Conservation (phyloP, 805 yeast species). For the Saccharomycopsis javanensis region DNA sequence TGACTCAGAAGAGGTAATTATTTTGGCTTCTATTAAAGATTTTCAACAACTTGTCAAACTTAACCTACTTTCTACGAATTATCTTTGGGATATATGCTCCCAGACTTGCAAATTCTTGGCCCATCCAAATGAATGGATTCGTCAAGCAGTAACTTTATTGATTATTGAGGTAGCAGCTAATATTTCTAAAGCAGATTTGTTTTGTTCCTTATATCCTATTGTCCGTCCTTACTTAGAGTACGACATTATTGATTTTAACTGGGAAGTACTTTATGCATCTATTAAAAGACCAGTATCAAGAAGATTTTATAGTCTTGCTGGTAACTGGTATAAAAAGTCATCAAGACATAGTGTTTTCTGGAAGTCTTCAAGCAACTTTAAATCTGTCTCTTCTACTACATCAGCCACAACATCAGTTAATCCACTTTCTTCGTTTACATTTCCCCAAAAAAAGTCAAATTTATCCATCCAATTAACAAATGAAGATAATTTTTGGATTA, state of each 20-base stretch:
- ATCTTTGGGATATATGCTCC: conserved; percentile 45
- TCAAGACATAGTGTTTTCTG: conserved; percentile 9
- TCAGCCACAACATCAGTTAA: conserved; percentile 3
- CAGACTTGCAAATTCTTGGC: conserved; percentile 48
- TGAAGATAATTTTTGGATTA: conserved; percentile 67
- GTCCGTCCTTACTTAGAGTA: conserved; percentile 67
- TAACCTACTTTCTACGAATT: conserved; percentile 43
- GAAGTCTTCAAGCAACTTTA: background rate
- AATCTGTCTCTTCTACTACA: background rate
- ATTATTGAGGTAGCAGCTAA: conserved; percentile 53
- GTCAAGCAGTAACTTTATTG: conserved; percentile 56
- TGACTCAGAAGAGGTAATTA: conserved; percentile 78
- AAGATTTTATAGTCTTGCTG: conserved; percentile 50
- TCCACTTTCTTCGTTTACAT: background rate
- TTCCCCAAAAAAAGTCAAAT: background rate
- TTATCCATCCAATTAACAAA: conserved; percentile 42
- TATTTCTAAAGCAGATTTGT: conserved; percentile 65
- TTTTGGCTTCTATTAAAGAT: conserved; percentile 53
- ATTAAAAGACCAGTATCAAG: conserved; percentile 59
- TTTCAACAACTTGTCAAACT: conserved; percentile 46
- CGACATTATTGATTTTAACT: conserved; percentile 59
- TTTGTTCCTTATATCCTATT: conserved; percentile 75
- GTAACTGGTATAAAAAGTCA: conserved; percentile 57
- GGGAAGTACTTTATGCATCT: conserved; percentile 58
- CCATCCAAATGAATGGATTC: conserved; percentile 83